Conservation (phyloP, 352 stramenopile species). For the Nothophytophthora sp. region DNA sequence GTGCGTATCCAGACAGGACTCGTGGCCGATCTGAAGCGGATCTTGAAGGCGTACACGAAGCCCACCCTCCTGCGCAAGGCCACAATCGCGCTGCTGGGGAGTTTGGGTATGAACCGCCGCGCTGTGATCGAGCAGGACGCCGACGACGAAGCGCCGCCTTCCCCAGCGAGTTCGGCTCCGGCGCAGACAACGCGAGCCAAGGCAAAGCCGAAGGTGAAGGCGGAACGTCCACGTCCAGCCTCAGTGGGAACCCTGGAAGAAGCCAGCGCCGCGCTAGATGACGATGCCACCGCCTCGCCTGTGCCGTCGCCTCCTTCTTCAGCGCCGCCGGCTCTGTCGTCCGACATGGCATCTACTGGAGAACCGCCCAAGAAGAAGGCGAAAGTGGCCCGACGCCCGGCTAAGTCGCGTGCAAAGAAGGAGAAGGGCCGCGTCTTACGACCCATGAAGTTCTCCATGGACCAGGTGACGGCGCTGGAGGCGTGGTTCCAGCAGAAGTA, state of each 20-base stretch:
- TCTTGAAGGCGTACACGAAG: conserved; percentile 81
- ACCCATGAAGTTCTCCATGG: conserved; percentile 88
- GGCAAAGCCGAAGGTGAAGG: conserved; percentile 13
- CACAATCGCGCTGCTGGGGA: conserved; percentile 72
- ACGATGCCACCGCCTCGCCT: conserved; percentile 1
- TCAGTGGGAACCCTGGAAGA: conserved; percentile 17
- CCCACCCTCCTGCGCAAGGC: conserved; percentile 73
- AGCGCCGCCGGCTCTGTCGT: neutral
- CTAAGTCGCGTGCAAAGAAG: conserved; percentile 47
- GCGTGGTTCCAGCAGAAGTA: conserved; percentile 88
- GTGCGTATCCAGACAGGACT: conserved; percentile 71
- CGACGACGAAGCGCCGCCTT: conserved; percentile 43
- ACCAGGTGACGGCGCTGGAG: conserved; percentile 78
- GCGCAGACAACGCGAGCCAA: conserved; percentile 33
- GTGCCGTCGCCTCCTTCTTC: neutral
- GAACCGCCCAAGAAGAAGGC: conserved; percentile 35
- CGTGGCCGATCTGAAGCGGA: conserved; percentile 73
- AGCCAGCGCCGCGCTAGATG: conserved; percentile 15
- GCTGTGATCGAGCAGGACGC: conserved; percentile 40
- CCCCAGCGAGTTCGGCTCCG: conserved; percentile 24
- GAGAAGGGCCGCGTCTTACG: conserved; percentile 71
- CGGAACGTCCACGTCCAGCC: conserved; percentile 1
- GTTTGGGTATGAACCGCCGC: conserved; percentile 64
- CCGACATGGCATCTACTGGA: conserved; percentile 11
- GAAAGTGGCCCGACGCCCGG: conserved; percentile 18